Percentiles rank a stretch among this genome's conserved stretches.
Conservation (phyloP, 2,329 filamentous ascomycete genomes). For the Aspergillus amoenus region DNA sequence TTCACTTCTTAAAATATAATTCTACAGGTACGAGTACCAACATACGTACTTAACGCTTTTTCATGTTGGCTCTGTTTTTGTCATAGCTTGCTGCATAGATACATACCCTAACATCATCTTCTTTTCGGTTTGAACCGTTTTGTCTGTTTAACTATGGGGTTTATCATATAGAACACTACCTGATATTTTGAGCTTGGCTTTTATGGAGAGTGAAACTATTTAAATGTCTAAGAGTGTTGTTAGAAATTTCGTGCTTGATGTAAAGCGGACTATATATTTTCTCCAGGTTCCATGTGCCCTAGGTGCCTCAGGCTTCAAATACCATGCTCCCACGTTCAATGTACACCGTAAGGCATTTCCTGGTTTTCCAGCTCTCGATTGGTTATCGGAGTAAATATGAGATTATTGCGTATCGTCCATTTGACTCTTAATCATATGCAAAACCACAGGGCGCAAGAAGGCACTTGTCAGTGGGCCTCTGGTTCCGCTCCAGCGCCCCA, state of each 20-base stretch:
- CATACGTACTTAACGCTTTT: background rate
- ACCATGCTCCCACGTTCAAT: background rate
- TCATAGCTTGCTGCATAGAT: slow-evolving; percentile 5
- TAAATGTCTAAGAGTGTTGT: background rate
- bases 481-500: slow-evolving; percentile 5
- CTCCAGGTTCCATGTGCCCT: background rate
- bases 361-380: background rate
- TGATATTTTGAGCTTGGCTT: background rate
- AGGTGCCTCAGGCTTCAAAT: background rate
- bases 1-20: background rate
- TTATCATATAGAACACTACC: background rate
- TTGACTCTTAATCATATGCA: background rate
- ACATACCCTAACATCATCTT: slow-evolving; percentile 1
- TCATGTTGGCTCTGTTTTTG: background rate
- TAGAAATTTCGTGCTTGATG: background rate
- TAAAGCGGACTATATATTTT: no score
- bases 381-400: background rate
- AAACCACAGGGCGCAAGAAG: background rate
- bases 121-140: background rate
- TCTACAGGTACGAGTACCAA: background rate
- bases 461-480: background rate
- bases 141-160: background rate
- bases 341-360: background rate
- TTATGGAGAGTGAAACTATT: background rate
- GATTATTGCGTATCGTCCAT: background rate